phyloP scores from a whole-genome alignment of 192 early-diverging fungal genomes.

The Backusella parvicylindrica region DNA sequence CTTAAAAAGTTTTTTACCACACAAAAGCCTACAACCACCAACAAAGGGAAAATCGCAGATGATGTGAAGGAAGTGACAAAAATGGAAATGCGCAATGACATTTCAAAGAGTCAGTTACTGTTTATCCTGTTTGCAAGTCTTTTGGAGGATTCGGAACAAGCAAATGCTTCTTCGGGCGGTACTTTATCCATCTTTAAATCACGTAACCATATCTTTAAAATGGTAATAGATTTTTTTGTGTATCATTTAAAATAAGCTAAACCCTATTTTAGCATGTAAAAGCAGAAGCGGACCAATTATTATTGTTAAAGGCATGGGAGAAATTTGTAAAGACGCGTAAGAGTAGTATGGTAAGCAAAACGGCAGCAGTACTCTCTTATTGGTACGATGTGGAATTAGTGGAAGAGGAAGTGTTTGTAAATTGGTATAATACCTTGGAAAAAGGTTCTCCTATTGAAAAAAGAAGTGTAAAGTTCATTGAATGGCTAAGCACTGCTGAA shows the following conservation, averaged over 20 bases:
- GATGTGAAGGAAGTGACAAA: slow-evolving; percentile 81
- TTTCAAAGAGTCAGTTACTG: slow-evolving; percentile 76
- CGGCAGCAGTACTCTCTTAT: slow-evolving; percentile 59
- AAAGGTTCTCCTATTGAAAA: slow-evolving; percentile 57
- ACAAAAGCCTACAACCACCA: background rate
- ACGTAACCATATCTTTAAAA: slow-evolving; percentile 43
- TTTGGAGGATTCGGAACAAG: slow-evolving; percentile 43
- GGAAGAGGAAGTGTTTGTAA: slow-evolving; percentile 75
- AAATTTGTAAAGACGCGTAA: slow-evolving; percentile 46
- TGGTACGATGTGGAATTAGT: slow-evolving; percentile 74
- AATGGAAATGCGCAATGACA: slow-evolving; percentile 78
- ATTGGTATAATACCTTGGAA: slow-evolving; percentile 55
- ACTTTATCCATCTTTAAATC: slow-evolving; percentile 34
- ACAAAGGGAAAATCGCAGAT: slow-evolving; percentile 41
- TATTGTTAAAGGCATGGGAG: slow-evolving; percentile 61
- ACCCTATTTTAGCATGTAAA: slow-evolving; percentile 47
- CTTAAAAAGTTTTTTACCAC: slow-evolving; percentile 49
- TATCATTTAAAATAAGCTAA: background rate
- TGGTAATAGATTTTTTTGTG: slow-evolving; percentile 12
- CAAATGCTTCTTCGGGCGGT: slow-evolving; percentile 28
- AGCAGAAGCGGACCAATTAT: slow-evolving; percentile 52
- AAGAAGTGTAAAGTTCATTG: slow-evolving; percentile 63
- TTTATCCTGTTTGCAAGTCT: slow-evolving; percentile 60
- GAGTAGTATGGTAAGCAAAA: slow-evolving; percentile 45
- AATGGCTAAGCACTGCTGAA: slow-evolving; percentile 80